Evolutionary conservation across 805 yeast species (phyloP).

Genomic region (Wickerhamomyces rabaulensis): DNA sequence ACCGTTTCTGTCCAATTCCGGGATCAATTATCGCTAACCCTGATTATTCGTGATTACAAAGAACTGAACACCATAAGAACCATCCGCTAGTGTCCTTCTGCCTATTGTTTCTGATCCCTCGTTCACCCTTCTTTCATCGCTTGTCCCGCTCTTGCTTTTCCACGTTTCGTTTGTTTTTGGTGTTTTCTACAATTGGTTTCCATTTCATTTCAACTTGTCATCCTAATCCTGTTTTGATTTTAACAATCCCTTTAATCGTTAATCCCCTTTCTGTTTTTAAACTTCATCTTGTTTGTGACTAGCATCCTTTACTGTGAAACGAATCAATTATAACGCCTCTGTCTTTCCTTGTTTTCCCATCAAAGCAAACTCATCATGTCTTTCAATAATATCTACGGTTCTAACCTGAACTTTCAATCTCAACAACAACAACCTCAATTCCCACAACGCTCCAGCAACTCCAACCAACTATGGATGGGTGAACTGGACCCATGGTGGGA

Average conservation of each 20-base stretch:
- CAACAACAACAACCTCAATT: conserved; percentile 5
- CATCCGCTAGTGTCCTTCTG: neutral
- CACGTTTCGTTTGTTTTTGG: neutral
- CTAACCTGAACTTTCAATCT: neutral
- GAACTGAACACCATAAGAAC: neutral
- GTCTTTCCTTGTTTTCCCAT: neutral
- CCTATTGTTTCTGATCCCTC: neutral
- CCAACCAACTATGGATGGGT: conserved; percentile 74
- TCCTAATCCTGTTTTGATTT: neutral
- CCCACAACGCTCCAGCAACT: conserved; percentile 12
- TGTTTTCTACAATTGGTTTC: neutral
- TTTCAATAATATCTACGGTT: neutral
- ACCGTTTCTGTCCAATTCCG: neutral
- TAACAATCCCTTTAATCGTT: neutral
- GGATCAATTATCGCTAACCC: neutral
- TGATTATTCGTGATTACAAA: neutral
- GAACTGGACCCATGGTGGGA: conserved; percentile 84
- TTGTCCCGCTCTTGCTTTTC: neutral
- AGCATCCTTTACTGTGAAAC: neutral
- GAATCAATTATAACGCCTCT: neutral
- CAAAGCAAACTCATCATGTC: neutral
- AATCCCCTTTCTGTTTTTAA: neutral
- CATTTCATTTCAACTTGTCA: neutral
- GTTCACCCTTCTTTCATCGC: neutral
- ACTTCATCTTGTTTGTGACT: neutral